Conservation (phyloP, 164 flowering plant species). For the Amborella trichopoda region DNA sequence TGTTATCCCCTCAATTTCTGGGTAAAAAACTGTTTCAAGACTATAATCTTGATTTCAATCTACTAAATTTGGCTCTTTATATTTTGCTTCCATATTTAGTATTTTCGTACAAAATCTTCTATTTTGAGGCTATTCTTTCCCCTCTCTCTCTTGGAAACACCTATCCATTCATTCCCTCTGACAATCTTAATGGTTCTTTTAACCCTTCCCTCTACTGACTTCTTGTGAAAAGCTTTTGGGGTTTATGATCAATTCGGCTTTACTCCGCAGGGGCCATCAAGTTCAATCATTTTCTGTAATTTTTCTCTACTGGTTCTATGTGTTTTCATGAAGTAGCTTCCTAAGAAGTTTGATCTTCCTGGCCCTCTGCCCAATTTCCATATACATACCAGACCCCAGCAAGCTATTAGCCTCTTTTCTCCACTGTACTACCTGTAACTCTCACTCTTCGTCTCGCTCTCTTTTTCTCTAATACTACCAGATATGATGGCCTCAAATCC, state of each 20-base stretch:
- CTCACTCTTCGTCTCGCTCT: not conserved
- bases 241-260: constrained; percentile 36
- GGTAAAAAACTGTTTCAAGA: too few species aligned
- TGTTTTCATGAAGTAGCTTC: constrained; percentile 42
- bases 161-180: too few species aligned
- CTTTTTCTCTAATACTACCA: not conserved
- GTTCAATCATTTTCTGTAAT: constrained; percentile 90
- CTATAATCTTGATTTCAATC: too few species aligned
- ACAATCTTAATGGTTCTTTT: not conserved
- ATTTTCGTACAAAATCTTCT: too few species aligned
- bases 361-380: constrained; percentile 16
- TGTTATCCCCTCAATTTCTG: too few species aligned
- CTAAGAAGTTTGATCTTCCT: constrained; percentile 43
- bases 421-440: not conserved
- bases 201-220: not conserved
- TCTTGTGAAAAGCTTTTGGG: constrained; percentile 55
- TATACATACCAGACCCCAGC: not conserved
- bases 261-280: constrained; percentile 43
- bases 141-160: too few species aligned
- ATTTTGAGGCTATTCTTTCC: too few species aligned
- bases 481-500: not conserved
- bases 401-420: not conserved
- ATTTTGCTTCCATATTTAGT: too few species aligned
- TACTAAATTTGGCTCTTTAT: too few species aligned
- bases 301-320: constrained; percentile 94